Base-by-base conservation (phyloP, 305 asterid species). In the Withania somnifera region DNA sequence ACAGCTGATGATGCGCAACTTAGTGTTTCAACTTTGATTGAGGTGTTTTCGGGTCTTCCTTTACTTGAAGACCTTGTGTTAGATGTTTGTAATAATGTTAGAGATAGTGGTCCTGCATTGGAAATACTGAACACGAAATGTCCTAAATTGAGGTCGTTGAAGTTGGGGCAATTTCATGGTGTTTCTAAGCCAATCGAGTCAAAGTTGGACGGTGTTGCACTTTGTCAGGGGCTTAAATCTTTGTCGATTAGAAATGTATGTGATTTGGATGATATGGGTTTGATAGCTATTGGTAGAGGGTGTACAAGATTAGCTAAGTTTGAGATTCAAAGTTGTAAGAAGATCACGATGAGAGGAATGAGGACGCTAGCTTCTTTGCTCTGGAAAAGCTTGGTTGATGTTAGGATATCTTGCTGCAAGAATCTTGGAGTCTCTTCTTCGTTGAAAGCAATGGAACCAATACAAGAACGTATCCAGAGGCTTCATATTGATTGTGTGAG, bases 211-310 rank as follows among this genome's bases (percentile, higher is more conserved):
- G 99, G 99, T 0, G 86, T 95, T 30, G 98, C 99, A 11, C 81
- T 92, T 4, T 95, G 98, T 88, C 91, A 86, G 19, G 82, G 91
- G 84, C 93, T 95, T 19, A 85, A 86, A 54, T 88, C 94, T 28
- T 83, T 95, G 85, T 91, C 97, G 17, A 89, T 95, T 63, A 86
- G 90, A 83, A 87, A 87, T 42, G 98, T 89, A 5, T 94, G 88
- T 36, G 97, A 93, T 86, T 83, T 95, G 85, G 84, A 84, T 50
- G 97, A 95, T 81, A 90, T 92, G 95, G 97, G 99, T 8, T 85
- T 95, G 89, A 93, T 95, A 64, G 98, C 92, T 19, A 93, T 95
- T 78, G 98, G 86, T 17, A 90, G 97, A 86, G 99, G 99, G 57
- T 95, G 99, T 83, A 87, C 89, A 79, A 89, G 87, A 61, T 84